Base-by-base conservation (phyloP, 768 basidiomycete genomes). In the Boletus fagicola region DNA sequence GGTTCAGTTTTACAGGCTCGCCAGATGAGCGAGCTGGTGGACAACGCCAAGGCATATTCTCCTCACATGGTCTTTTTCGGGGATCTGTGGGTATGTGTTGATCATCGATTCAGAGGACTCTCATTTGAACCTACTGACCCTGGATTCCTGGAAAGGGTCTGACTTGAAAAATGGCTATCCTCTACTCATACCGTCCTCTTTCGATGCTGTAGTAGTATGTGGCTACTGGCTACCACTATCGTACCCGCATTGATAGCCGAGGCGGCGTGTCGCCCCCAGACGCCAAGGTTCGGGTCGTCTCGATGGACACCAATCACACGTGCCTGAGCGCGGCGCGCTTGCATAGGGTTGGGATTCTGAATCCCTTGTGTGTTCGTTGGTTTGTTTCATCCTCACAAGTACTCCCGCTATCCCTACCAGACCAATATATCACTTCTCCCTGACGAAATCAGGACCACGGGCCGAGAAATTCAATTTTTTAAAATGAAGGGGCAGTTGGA, bases 311-410 rank as follows among this genome's bases (percentile, higher is more conserved):
- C n/a, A 6, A 31, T 18, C 16, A 30, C 53, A 20, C 43, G 64
- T 63, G 20, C 64, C 64, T 66, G 61, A 42, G 8, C 35, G 39
- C 54, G 39, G 50, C 62, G 51, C 26, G 24, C 42, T 36, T 31
- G 36, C 39, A 31, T 10, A 44, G 18, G 31, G 36, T 4, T 35
- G 49, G 31, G 10, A 28, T 22, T n/a, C 40, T 22, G 46, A 24
- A 26, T 28, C 36, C 44, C 43, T 49, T 16, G 30, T 12, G 42
- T 10, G 36, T 30, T 35, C n/a, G 10, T 6, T 36, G 49, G 59
- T 55, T 58, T 44, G 61, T 60, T 66, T 64, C 57, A 54, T n/a
- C 35, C 6, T 31, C 49, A 22, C n/a, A 20, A 9, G 24, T n/a
- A 24, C 30, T n/a, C 28, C 52, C 55, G n/a, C 40, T 22, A 18